Base-by-base conservation (phyloP, 345 rosid species). In the Hibiscus syriacus region DNA sequence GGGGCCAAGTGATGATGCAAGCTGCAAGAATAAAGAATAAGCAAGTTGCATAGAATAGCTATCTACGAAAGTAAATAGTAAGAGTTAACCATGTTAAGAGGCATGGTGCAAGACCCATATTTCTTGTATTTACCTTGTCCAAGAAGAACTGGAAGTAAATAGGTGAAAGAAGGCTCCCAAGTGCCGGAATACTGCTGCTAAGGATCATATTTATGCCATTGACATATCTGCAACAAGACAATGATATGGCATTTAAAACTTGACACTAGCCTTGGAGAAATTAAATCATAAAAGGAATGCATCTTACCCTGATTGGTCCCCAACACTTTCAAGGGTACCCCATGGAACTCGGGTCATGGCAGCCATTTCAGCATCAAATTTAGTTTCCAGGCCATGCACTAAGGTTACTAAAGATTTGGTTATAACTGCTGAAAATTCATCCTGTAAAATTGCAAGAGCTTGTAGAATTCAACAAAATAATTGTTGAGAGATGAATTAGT, bases 1-100 rank as follows among this genome's bases (percentile, higher is more conserved):
- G 43, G 99, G 99, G 68, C 97, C 99, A 70, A 91, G 92, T 17
- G 98, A 94, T 71, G 99, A 94, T 64, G 97, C 99, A 65, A 94
- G 92, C 99, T 91, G 92, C 83, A 79, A 13, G 53, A 73, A 61
- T 25, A 66, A 55, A 13, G 64, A 17, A 71, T 12, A 71, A 34
- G 62, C 53, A 23, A 55, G 48, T 48, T 45, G 19, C 61, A 30
- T 39, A 32, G 10, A n/a, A 4, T 48, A 45, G 17, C 56, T 43
- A 41, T 38, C 32, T 6, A 4, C n/a, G 41, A 23, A 62, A 41
- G 27, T 50, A 46, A 26, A n/a, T 27, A 27, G 36, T 53, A 52
- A 34, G 49, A 70, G 32, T 29, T 71, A 23, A 32, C 56, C 29
- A 53, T 25, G 25, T 43, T 57, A 17, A 11, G 11, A 54, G 54